A percentile compares a stretch with the other conserved stretches of the same genome.
These are phyloP conservation scores for Niveomyces coronatus DNA, from an alignment of 2,329 filamentous ascomycete species.

Conservation along the genomic window DNA sequence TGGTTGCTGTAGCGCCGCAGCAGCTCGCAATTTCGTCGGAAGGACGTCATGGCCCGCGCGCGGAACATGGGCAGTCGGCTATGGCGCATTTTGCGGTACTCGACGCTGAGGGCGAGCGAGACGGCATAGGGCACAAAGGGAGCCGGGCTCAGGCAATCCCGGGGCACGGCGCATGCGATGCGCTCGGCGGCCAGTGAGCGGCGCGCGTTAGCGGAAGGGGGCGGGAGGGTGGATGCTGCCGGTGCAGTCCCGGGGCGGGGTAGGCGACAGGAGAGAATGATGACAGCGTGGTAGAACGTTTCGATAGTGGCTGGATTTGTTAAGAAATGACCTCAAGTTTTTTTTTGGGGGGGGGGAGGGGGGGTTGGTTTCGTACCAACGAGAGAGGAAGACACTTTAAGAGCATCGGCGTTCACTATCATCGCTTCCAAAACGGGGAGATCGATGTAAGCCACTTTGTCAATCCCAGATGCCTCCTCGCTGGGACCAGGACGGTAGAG, in stretches of 20 bases:
- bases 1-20: constrained; percentile 42
- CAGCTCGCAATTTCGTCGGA: constrained; percentile 43
- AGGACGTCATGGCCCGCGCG: constrained; percentile 41
- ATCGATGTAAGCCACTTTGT: constrained; percentile 39
- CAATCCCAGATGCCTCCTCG: constrained; percentile 26
- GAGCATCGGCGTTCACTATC: constrained; percentile 43
- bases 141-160: constrained; percentile 41
- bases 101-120: constrained; percentile 49
- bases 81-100: constrained; percentile 54
- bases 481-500: constrained; percentile 46
- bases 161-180: constrained; percentile 43
- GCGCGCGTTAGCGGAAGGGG: constrained; percentile 42
- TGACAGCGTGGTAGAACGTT: constrained; percentile 53
- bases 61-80: constrained; percentile 49
- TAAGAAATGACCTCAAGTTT: constrained; percentile 14
- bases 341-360: too few species aligned
- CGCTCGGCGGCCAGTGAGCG: constrained; percentile 48
- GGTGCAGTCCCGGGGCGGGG: constrained; percentile 29
- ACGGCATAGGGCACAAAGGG: constrained; percentile 53
- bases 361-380: constrained; percentile 36
- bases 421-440: constrained; percentile 47
- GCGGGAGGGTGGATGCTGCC: constrained; percentile 33
- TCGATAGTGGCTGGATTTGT: constrained; percentile 44
- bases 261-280: constrained; percentile 51
- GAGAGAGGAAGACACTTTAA: constrained; percentile 36